These are phyloP conservation scores for Paecilomyces sp. DNA, from an alignment of 2,329 filamentous ascomycete species.

Conservation along the genomic window DNA sequence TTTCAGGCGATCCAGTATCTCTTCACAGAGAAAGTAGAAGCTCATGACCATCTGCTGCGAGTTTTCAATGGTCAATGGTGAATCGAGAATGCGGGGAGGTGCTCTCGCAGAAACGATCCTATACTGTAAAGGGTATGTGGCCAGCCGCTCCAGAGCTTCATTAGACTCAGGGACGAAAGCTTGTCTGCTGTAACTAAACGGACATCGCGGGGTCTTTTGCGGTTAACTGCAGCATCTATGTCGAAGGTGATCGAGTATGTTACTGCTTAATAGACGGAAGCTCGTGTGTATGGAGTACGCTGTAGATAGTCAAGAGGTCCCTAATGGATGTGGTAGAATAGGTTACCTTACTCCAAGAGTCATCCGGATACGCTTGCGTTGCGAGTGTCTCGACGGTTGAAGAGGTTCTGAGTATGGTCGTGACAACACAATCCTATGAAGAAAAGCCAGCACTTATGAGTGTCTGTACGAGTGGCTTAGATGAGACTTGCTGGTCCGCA, in stretches of 20 bases:
- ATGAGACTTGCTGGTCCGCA: not conserved
- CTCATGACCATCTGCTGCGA: not conserved
- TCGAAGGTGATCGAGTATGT: not conserved
- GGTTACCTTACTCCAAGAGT: not conserved
- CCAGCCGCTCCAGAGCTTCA: not conserved
- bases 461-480: not conserved
- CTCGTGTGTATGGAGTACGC: no score
- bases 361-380: not conserved
- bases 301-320: no score
- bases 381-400: no score
- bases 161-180: not conserved
- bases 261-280: no score
- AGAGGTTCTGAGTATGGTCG: no score
- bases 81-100: not conserved
- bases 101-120: not conserved
- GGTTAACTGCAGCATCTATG: not conserved
- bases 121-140: not conserved
- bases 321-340: not conserved
- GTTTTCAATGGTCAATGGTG: not conserved
- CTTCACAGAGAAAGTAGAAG: not conserved
- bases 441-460: not conserved
- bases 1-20: not conserved
- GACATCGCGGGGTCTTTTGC: not conserved
- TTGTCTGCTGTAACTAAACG: not conserved
- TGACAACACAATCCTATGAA: not conserved